Evolutionary conservation across 768 basidiomycete species (phyloP), one percentile per base, ranked within the genome.

Genomic region (Lactifluus pinguis): DNA sequence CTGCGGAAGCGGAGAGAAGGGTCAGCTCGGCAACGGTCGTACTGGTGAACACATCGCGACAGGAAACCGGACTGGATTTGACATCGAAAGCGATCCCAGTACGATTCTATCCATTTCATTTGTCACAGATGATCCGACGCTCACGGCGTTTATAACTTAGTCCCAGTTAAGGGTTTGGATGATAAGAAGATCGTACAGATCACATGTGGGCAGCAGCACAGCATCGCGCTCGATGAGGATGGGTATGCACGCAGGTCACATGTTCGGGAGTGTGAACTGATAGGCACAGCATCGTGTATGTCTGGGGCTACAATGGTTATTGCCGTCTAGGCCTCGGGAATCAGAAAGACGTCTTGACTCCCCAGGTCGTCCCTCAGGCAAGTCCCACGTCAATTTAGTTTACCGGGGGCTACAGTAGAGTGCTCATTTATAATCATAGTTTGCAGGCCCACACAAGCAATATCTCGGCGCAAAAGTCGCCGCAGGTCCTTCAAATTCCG

Each of bases 41-140:
- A 95, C 92, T 0, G 92, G 95, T n/a, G 93, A 95, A 72, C 83
- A 91, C 39, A 90, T 95, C 60, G 82, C 86, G 9, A 87, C 88
- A 1, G 89, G 88, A 19, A 91, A 91, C 67, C 92, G 92, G 73
- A 83, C 85, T 0, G 84, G 82, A 11, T 95, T 81, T 68, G 94
- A 95, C 68, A 79, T 89, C 19, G 86, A 92, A 66, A 73, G 76
- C 38, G 78, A 82, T 9, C 89, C 90, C 29, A 76, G 90, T 88
- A 67, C 65, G 79, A 67, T 19, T 30, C 9, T 30, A 36, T 15
- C 29, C 45, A 44, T 38, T 47, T 25, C n/a, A 30, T 5, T 51
- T 44, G 17, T 58, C 19, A 19, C 13, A 7, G 36, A 8, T 3
- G 30, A 58, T 60, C 57, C 34, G 61, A 65, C 51, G 67, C 62